These are phyloP conservation scores for Auricularia sp. DNA, from an alignment of 768 basidiomycete genomes.

Conservation along the genomic window DNA sequence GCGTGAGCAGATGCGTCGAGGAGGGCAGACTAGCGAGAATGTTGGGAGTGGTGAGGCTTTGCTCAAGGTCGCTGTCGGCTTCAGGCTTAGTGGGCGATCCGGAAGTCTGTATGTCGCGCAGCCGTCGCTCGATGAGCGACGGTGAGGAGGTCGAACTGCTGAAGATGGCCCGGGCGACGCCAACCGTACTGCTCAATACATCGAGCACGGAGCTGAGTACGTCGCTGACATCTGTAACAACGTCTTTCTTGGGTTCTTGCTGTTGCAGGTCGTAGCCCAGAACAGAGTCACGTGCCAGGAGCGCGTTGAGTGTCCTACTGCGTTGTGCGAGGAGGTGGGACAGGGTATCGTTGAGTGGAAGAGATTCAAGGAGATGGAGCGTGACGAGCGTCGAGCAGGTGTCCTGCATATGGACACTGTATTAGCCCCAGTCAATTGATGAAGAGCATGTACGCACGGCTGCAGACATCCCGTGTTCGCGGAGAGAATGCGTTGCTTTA, in stretches of 20 bases:
- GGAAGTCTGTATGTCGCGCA: conserved; percentile 55
- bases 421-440: too few relatives aligned
- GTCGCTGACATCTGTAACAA: conserved; percentile 44
- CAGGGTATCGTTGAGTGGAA: conserved; percentile 65
- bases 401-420: conserved; percentile 32
- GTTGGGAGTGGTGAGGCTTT: conserved; percentile 53
- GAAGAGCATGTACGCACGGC: conserved; percentile 31
- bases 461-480: conserved; percentile 42
- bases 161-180: conserved; percentile 49
- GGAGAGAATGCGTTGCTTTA: conserved; percentile 73
- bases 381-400: conserved; percentile 70
- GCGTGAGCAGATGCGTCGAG: conserved; percentile 67
- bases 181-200: conserved; percentile 48
- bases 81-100: conserved; percentile 21
- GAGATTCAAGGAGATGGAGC: conserved; percentile 81
- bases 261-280: neutral
- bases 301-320: conserved; percentile 41
- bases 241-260: conserved; percentile 19
- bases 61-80: conserved; percentile 29
- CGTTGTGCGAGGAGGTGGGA: conserved; percentile 63
- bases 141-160: conserved; percentile 19
- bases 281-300: conserved; percentile 20
- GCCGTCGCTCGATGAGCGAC: conserved; percentile 45
- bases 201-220: conserved; percentile 42
- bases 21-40: conserved; percentile 69